Conservation (phyloP, 768 basidiomycete species). For the Suillus luteus region DNA sequence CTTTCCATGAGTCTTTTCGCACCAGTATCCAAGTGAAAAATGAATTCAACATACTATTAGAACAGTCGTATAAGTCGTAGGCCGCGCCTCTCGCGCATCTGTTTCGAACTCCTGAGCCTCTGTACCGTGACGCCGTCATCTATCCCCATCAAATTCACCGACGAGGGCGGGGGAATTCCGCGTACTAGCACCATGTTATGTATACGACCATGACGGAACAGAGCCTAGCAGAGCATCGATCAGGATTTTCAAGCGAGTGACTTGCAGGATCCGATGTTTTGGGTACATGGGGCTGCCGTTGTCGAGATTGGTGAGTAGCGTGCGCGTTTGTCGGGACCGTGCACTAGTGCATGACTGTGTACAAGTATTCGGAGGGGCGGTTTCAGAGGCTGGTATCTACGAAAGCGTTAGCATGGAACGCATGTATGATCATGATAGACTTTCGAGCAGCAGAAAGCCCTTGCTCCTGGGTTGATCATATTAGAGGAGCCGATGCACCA, state of each 20-base stretch:
- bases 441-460: constrained; percentile 81
- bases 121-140: too few relatives aligned
- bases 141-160: constrained; percentile 97
- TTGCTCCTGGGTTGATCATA: constrained; percentile 15
- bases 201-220: constrained; percentile 77
- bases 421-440: constrained; percentile 88
- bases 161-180: constrained; percentile 95
- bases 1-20: not conserved
- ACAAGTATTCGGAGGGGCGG: constrained; percentile 86
- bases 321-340: constrained; percentile 1
- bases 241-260: constrained; percentile 83
- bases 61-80: constrained; percentile 71
- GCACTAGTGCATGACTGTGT: constrained; percentile 50
- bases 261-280: constrained; percentile 95
- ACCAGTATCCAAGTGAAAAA: not conserved
- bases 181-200: constrained; percentile 80
- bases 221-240: constrained; percentile 48
- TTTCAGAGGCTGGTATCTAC: constrained; percentile 85
- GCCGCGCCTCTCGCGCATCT: constrained; percentile 89
- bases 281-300: constrained; percentile 87
- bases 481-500: not conserved
- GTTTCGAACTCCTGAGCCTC: constrained; percentile 81
- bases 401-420: constrained; percentile 85
- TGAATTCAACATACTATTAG: not conserved
- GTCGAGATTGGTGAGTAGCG: constrained; percentile 72